phyloP scores from a whole-genome alignment of 345 rosid genomes.

The Acer negundo region DNA sequence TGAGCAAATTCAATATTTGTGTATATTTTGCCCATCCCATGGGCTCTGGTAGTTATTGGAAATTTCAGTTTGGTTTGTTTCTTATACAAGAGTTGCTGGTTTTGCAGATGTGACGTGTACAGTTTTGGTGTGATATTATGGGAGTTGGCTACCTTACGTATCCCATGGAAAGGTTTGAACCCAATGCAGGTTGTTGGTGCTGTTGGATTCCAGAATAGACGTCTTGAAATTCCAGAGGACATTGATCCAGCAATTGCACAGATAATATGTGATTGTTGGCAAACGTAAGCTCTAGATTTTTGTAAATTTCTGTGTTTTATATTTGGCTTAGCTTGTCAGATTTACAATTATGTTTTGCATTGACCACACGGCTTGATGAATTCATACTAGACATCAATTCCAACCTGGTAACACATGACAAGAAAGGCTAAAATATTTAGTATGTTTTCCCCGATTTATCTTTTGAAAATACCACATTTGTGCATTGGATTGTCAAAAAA shows the following conservation, averaged over 20 bases:
- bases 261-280: conserved; percentile 88
- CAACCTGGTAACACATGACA: not conserved
- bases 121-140: conserved; percentile 98
- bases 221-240: conserved; percentile 76
- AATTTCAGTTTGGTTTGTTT: conserved; percentile 10
- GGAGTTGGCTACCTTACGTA: conserved; percentile 74
- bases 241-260: conserved; percentile 73
- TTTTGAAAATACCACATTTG: not conserved
- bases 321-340: conserved; percentile 9
- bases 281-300: conserved; percentile 56
- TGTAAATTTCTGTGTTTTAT: conserved; percentile 5
- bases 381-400: conserved; percentile 1
- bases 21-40: not conserved
- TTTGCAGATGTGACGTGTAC: conserved; percentile 89
- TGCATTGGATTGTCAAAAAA: not conserved
- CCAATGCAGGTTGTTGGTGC: conserved; percentile 99
- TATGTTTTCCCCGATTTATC: not conserved
- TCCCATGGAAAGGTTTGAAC: conserved; percentile 96
- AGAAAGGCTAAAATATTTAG: too few relatives aligned
- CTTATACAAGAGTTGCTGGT: conserved; percentile 24
- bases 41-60: not conserved
- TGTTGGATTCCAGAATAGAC: conserved; percentile 94
- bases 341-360: not conserved
- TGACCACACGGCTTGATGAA: not conserved
- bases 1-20: conserved; percentile 39